Conservation (phyloP, 192 early-diverging fungal genomes). For the Irineochytrium annulatum region DNA sequence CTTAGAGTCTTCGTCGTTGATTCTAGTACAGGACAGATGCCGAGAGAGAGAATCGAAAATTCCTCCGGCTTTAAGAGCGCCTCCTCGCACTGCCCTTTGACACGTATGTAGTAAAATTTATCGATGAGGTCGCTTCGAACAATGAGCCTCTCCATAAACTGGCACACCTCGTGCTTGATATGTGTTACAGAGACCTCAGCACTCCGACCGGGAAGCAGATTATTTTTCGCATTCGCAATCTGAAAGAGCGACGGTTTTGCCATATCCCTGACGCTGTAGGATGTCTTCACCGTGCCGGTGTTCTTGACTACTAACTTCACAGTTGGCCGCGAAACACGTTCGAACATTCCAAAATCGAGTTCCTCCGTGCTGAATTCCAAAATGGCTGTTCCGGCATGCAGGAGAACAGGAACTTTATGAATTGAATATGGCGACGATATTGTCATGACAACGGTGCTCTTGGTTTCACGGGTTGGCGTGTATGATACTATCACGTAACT, state of each 20-base stretch:
- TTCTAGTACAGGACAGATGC: conserved; percentile 58
- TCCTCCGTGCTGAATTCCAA: conserved; percentile 44
- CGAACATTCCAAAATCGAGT: conserved; percentile 66
- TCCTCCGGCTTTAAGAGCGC: conserved; percentile 53
- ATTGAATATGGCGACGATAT: conserved; percentile 56
- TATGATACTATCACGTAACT: conserved; percentile 48
- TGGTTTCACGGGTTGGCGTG: conserved; percentile 46
- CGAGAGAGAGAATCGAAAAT: conserved; percentile 52
- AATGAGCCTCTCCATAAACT: conserved; percentile 47
- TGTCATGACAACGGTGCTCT: conserved; percentile 41
- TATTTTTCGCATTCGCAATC: conserved; percentile 43
- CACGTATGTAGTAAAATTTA: conserved; percentile 42
- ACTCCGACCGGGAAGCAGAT: conserved; percentile 37
- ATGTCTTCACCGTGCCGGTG: conserved; percentile 52
- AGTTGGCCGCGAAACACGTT: conserved; percentile 42
- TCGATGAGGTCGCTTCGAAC: conserved; percentile 55
- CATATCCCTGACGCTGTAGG: conserved; percentile 44
- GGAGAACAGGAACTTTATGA: conserved; percentile 52
- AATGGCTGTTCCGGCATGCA: conserved; percentile 52
- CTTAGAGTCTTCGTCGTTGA: conserved; percentile 40
- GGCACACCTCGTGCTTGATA: conserved; percentile 43
- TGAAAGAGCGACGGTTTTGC: conserved; percentile 50
- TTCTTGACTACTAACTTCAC: conserved; percentile 44
- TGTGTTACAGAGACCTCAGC: conserved; percentile 46
- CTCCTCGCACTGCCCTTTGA: conserved; percentile 60